A percentile compares a stretch with the other conserved stretches of the same genome.
phyloP scores from a whole-genome alignment of 164 flowering plant species.

The Echeveria elegans region DNA sequence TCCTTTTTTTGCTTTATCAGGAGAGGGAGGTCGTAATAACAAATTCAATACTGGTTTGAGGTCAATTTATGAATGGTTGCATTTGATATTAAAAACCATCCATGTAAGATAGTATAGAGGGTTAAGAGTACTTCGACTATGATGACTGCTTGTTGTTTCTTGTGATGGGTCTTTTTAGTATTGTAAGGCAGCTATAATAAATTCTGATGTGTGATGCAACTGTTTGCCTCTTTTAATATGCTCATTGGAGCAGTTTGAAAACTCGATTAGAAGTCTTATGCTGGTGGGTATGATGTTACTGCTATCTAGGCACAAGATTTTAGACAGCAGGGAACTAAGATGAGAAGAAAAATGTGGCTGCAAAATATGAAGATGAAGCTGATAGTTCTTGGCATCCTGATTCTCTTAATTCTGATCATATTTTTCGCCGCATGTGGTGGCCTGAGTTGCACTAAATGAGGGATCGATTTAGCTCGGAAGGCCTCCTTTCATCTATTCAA shows the following conservation, averaged over 20 bases:
- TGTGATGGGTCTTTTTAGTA: too few species aligned
- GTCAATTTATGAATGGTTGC: too few species aligned
- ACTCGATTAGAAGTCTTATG: background rate
- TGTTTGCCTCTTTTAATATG: background rate
- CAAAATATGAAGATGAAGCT: conserved; percentile 11
- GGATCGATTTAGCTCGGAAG: background rate
- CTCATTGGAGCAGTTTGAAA: background rate
- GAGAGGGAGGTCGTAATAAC: too few species aligned
- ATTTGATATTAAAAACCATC: too few species aligned
- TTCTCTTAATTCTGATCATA: background rate
- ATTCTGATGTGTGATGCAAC: too few species aligned
- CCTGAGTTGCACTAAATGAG: background rate
- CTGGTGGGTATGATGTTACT: too few species aligned
- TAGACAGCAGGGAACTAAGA: background rate
- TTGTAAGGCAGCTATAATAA: too few species aligned
- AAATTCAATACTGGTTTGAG: too few species aligned
- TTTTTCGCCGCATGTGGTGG: background rate
- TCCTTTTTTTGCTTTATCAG: too few species aligned
- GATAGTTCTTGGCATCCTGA: conserved; percentile 8
- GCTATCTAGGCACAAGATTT: conserved; percentile 4
- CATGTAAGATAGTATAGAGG: too few species aligned
- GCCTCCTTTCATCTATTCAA: background rate
- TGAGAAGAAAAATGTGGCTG: background rate
- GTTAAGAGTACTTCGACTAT: too few species aligned
- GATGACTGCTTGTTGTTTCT: too few species aligned